These are phyloP conservation scores for Chaetomidium leptoderma DNA, from an alignment of 495 filamentous ascomycete species.

Conservation along the genomic window DNA sequence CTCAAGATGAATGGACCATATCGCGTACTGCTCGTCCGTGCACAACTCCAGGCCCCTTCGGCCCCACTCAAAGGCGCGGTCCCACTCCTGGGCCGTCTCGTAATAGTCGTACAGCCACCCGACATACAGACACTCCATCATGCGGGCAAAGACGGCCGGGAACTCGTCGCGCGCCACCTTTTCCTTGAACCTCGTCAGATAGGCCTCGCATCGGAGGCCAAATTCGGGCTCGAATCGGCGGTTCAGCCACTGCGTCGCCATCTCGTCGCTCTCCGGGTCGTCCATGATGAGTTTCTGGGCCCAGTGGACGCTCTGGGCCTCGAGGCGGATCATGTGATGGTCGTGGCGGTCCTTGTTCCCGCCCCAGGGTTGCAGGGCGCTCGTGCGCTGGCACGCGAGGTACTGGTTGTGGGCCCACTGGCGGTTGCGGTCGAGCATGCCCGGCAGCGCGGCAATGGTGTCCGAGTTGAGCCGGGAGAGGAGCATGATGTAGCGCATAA, in stretches of 20 bases:
- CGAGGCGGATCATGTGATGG: slow-evolving; percentile 29
- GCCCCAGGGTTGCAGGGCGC: neutral
- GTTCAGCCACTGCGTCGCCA: slow-evolving; percentile 24
- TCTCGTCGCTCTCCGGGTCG: slow-evolving; percentile 19
- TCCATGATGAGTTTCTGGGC: slow-evolving; percentile 29
- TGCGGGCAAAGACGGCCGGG: slow-evolving; percentile 11
- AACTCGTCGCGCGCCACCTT: slow-evolving; percentile 5
- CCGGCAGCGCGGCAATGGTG: slow-evolving; percentile 18
- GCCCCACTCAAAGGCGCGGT: slow-evolving; percentile 21
- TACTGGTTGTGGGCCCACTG: slow-evolving; percentile 30
- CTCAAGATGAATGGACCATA: slow-evolving; percentile 32
- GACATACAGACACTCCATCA: slow-evolving; percentile 26
- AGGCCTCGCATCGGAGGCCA: slow-evolving; percentile 10
- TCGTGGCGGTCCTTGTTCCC: slow-evolving; percentile 12
- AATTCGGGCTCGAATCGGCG: slow-evolving; percentile 22
- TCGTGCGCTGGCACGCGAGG: slow-evolving; percentile 25
- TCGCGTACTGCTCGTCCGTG: slow-evolving; percentile 27
- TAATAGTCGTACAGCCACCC: slow-evolving; percentile 33
- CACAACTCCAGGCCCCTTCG: slow-evolving; percentile 21
- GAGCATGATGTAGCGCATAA: slow-evolving; percentile 28
- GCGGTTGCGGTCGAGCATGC: slow-evolving; percentile 20
- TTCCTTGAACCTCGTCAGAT: neutral
- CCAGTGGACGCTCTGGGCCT: slow-evolving; percentile 28
- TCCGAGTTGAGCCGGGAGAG: slow-evolving; percentile 28
- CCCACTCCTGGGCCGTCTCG: slow-evolving; percentile 25